Base-by-base conservation (phyloP, 805 yeast species). In the Yarrowia alimentaria region DNA sequence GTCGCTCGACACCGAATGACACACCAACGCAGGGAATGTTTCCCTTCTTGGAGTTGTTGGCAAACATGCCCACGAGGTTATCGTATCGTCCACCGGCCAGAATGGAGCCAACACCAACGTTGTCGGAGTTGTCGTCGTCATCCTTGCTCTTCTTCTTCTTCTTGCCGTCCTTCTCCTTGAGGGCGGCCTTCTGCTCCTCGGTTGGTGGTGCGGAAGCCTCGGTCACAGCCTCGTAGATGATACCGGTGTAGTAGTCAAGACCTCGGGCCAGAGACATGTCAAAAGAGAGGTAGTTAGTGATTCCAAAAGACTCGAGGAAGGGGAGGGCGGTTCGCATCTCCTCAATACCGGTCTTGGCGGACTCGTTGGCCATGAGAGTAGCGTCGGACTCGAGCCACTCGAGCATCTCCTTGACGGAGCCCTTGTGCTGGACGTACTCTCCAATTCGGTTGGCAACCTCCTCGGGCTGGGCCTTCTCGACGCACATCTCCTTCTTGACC, bases 41-140 rank as follows among this genome's bases (percentile, higher is more conserved):
- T 42, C 77, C 73, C 66, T 83, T 83, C 59, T 93, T 89, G 60
- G 76, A 72, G 65, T 83, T 83, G 57, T 91, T 88, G 49, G 88
- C 78, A 66, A 93, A 93, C 99, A 93, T 93, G 59, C 96, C 96
- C 29, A 93, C 98, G 55, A 93, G 78, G 61, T 85, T 84, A 68
- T 93, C 99, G 68, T 93, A 93, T 68, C 99, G 86, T 57, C 99
- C 99, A 71, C 99, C 99, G 43, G 96, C 99, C 47, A 96, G 96
- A 62, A 93, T 89, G 5, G 99, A 93, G 26, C 99, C 99, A 33
- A 91, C 96, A 60, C 99, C 99, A 51, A 93, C 98, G 60, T 85
- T 88, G 57, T 87, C 97, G 49, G 95, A 85, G 53, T 96, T 96
- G 68, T 93, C 97, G 58, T 88, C 96, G 48, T 78, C 91, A 13